A percentile compares a stretch with the other conserved stretches of the same genome.
These are phyloP conservation scores for Pseudogymnoascus sp. DNA, from an alignment of 2,329 filamentous ascomycete genomes.

Conservation along the genomic window DNA sequence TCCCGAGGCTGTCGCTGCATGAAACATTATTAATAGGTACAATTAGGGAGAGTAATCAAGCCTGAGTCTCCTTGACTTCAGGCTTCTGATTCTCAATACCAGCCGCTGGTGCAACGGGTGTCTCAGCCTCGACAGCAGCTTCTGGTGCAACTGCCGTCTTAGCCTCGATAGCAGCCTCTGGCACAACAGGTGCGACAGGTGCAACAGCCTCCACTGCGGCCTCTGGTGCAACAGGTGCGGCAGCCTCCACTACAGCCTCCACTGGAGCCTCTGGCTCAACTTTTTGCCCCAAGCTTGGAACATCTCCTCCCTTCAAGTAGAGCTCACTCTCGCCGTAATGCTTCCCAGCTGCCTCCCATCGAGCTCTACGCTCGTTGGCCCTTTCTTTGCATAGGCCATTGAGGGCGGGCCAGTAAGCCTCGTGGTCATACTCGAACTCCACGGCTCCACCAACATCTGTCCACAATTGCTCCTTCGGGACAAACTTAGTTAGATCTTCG, in stretches of 20 bases:
- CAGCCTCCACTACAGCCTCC: not conserved
- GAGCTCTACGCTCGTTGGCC: conserved; percentile 51
- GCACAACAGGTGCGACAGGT: not conserved
- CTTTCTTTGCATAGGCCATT: conserved; percentile 61
- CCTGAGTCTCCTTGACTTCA: not conserved
- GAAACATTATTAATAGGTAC: not conserved
- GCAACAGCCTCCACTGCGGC: not conserved
- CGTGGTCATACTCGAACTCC: conserved; percentile 87
- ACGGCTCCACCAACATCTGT: conserved; percentile 66
- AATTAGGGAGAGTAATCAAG: not conserved
- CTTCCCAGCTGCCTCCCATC: conserved; percentile 77
- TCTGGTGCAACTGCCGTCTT: not conserved
- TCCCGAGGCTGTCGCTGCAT: not conserved
- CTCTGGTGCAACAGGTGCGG: not conserved
- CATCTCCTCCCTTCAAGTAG: conserved; percentile 63
- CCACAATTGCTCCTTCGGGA: conserved; percentile 77
- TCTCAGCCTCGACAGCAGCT: not conserved
- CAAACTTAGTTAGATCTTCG: conserved; percentile 75
- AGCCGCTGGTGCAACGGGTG: not conserved
- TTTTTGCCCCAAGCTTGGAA: conserved; percentile 17
- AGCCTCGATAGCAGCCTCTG: not conserved
- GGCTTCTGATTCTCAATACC: conserved; percentile 8
- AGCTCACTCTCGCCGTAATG: conserved; percentile 78
- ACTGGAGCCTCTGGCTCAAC: not conserved
- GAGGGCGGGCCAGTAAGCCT: conserved; percentile 80